Evolutionary conservation across 306 rosid genomes (phyloP), one percentile per base, ranked within the genome.

Genomic region (Castanospermum australe): DNA sequence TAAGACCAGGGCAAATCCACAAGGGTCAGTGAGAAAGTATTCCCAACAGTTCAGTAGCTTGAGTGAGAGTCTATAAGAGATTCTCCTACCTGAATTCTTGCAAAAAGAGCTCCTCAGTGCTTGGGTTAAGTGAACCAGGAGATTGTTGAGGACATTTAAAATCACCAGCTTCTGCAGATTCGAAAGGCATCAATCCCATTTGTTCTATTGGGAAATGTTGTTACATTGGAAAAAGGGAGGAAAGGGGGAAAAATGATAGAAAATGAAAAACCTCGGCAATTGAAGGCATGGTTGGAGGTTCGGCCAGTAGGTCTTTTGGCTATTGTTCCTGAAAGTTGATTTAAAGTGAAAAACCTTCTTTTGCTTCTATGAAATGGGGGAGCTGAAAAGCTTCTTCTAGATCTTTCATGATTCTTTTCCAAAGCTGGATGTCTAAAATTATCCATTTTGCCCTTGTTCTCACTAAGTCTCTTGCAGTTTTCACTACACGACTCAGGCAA

Each of bases 361-460:
- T 87, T 93, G 32, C 90, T 69, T 85, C 83, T 86, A 77, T 83
- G 66, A 78, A 90, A 87, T 52, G 99, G 98, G 61, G 98, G 98
- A 85, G 98, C 94, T 14, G 98, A 95, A 75, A 48, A 78, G 86
- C 98, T 82, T 85, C 99, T 82, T 82, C 67, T 87, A 24, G 84
- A 76, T 81, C 94, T 88, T 83, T 77, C 63, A 71, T 20, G 72
- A 76, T 41, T 76, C 51, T 80, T 72, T 30, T 80, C 73, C 62
- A 61, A 80, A 80, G 60, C 70, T 73, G 80, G 79, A 81, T 65
- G 60, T 67, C 79, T 72, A 64, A 38, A 39, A 44, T 8, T 42
- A 65, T 82, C 81, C 56, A 30, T 83, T 73, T 63, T 83, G 45
- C 76, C 84, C 55, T 79, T 54, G 54, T 76, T n/a, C 44, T 55